phyloP scores from a whole-genome alignment of 441 rosid species.

The Eruca vesicaria region DNA sequence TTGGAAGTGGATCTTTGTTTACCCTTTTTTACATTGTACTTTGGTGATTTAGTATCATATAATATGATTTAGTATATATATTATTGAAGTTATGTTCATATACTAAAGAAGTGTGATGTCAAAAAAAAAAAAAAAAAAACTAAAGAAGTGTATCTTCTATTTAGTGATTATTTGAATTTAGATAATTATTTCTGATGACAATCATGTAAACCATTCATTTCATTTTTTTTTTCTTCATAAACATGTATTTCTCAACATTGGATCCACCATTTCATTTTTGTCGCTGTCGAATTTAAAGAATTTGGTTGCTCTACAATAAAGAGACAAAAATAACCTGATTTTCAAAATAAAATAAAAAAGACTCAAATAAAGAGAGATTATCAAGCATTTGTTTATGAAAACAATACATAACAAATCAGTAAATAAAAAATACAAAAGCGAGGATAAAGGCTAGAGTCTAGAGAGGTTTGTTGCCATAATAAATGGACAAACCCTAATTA shows the following conservation, averaged over 20 bases:
- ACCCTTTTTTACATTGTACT: background rate
- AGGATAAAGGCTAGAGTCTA: slow-evolving; percentile 23
- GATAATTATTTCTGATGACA: background rate
- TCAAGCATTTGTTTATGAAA: background rate
- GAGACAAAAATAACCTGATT: background rate
- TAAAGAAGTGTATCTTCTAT: background rate
- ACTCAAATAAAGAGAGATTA: background rate
- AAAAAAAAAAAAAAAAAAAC: no score
- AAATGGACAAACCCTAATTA: slow-evolving; percentile 17
- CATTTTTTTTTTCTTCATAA: background rate
- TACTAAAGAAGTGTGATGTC: no score
- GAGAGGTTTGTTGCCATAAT: slow-evolving; percentile 17
- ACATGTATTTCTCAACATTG: background rate
- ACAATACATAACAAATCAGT: background rate
- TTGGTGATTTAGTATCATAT: background rate
- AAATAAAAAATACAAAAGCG: background rate
- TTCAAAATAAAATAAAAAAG: background rate
- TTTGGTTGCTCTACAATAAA: background rate
- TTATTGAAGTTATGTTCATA: background rate
- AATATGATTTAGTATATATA: no score
- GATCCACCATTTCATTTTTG: slow-evolving; percentile 2
- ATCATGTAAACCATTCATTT: background rate
- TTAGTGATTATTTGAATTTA: background rate
- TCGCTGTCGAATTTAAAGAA: background rate
- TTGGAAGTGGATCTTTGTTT: background rate